Conservation (phyloP, 1,284 basidiomycete genomes). For the Papiliotrema laurentii region DNA sequence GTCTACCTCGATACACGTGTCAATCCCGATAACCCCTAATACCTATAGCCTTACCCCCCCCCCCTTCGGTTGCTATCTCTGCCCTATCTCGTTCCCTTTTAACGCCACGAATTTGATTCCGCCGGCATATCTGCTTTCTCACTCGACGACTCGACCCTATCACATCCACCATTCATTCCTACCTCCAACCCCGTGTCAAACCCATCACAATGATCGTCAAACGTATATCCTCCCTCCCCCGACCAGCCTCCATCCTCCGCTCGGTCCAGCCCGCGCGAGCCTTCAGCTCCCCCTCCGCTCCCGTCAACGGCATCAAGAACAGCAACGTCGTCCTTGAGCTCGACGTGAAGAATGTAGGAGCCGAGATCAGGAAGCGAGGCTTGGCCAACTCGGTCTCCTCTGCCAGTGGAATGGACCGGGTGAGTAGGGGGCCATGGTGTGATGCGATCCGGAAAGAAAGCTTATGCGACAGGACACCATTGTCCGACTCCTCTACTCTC, state of each 20-base stretch:
- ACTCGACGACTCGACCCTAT: neutral
- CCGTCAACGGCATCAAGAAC: conserved; percentile 15
- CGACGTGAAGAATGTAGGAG: conserved; percentile 41
- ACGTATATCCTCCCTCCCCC: conserved; percentile 24
- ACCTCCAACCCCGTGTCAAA: conserved; percentile 2
- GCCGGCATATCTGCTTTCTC: neutral
- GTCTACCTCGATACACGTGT: no score
- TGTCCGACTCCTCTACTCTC: conserved; percentile 86
- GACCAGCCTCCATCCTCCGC: conserved; percentile 19
- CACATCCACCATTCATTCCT: neutral
- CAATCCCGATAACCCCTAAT: no score
- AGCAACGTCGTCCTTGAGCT: conserved; percentile 42
- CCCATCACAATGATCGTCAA: conserved; percentile 34
- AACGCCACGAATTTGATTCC: conserved; percentile 10
- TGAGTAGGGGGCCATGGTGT: conserved; percentile 15
- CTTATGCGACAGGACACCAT: conserved; percentile 70
- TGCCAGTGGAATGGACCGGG: conserved; percentile 44
- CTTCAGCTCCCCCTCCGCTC: conserved; percentile 26
- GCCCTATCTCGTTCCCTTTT: no score
- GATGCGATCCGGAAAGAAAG: neutral
- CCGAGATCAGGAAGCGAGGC: conserved; percentile 46
- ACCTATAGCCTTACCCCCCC: no score
- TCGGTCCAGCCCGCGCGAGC: conserved; percentile 15
- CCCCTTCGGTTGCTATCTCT: no score
- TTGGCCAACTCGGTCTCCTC: conserved; percentile 27